Evolutionary conservation across 1,284 basidiomycete genomes (phyloP).

Genomic region (Malassezia japonica): DNA sequence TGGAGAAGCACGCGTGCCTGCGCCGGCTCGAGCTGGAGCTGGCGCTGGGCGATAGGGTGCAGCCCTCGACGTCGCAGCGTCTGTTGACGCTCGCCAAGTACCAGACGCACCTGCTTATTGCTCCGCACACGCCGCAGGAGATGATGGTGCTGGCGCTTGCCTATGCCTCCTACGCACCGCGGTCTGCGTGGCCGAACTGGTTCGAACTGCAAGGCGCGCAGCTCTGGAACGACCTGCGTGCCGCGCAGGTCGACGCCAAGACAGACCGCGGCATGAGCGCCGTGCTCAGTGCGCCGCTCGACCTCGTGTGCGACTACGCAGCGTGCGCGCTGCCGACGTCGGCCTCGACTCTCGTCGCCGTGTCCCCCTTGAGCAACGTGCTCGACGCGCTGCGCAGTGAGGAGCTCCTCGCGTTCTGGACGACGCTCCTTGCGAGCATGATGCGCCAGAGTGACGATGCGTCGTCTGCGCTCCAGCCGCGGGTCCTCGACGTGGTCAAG

Average conservation of each 20-base stretch:
- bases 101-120: background rate
- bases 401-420: conserved; percentile 29
- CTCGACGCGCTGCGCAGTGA: conserved; percentile 29
- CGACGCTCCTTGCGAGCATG: conserved; percentile 25
- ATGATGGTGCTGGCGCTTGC: background rate
- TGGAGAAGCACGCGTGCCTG: conserved; percentile 2
- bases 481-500: conserved; percentile 5
- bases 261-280: conserved; percentile 18
- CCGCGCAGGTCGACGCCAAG: conserved; percentile 1
- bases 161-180: background rate
- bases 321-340: background rate
- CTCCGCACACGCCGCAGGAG: conserved; percentile 2
- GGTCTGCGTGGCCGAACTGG: background rate
- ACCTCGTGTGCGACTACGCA: conserved; percentile 21
- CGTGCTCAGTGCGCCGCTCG: conserved; percentile 27
- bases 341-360: conserved; percentile 1
- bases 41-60: background rate
- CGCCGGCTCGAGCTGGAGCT: conserved; percentile 8
- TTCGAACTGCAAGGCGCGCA: background rate
- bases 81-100: background rate
- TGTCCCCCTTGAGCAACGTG: conserved; percentile 28
- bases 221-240: conserved; percentile 8
- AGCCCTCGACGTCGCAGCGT: background rate
- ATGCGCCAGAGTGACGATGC: conserved; percentile 8
- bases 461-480: background rate